Evolutionary conservation across 108 stramenopile genomes (phyloP).

Genomic region (Phaeodactylum tricornutum): DNA sequence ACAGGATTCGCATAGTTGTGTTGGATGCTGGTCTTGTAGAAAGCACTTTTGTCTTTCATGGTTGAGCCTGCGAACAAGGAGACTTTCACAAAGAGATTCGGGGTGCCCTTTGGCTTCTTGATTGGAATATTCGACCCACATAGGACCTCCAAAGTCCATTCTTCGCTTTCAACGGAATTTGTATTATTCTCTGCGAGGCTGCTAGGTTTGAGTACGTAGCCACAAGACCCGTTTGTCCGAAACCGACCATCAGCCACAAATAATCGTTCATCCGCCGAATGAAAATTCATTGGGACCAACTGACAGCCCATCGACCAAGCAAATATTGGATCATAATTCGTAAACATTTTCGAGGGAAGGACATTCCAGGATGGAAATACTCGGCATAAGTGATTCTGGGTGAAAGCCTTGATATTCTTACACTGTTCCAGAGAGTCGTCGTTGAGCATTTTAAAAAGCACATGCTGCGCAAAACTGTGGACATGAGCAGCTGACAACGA

Average conservation of each 20-base stretch:
- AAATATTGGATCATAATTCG: constrained; percentile 80
- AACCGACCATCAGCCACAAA: constrained; percentile 88
- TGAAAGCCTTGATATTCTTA: constrained; percentile 39
- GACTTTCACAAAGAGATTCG: constrained; percentile 57
- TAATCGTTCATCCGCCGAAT: constrained; percentile 63
- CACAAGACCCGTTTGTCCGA: constrained; percentile 81
- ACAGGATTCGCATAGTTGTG: constrained; percentile 91
- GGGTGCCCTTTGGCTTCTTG: constrained; percentile 14
- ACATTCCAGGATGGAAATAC: constrained; percentile 68
- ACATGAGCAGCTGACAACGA: constrained; percentile 35
- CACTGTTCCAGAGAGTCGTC: constrained; percentile 25
- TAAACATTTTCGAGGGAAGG: constrained; percentile 22
- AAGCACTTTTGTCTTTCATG: neutral
- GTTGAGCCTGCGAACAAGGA: constrained; percentile 13
- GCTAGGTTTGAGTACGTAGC: constrained; percentile 92
- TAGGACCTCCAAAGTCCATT: constrained; percentile 53
- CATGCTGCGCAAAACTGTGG: constrained; percentile 51
- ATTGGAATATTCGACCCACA: constrained; percentile 66
- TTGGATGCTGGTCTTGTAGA: constrained; percentile 42
- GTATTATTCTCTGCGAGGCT: constrained; percentile 26
- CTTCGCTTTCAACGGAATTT: constrained; percentile 20
- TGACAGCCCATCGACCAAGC: constrained; percentile 88
- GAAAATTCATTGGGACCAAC: constrained; percentile 84
- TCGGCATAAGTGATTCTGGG: constrained; percentile 56
- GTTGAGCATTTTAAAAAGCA: constrained; percentile 24